phyloP scores from a whole-genome alignment of 2,329 filamentous ascomycete species.

The Stachybotrys chartarum region DNA sequence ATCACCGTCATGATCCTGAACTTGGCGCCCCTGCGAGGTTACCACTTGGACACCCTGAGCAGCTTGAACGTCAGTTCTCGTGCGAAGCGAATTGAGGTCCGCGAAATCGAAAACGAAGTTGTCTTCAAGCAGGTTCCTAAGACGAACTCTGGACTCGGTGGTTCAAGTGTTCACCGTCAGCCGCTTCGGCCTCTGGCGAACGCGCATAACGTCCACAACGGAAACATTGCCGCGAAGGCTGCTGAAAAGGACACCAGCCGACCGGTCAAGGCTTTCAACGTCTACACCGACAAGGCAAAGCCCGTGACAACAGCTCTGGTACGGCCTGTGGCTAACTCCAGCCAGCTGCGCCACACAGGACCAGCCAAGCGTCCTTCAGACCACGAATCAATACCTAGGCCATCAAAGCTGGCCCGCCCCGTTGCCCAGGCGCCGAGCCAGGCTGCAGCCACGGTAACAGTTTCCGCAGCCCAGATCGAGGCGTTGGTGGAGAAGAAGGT shows the following conservation, averaged over 20 bases:
- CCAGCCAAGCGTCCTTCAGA: constrained; percentile 37
- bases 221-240: constrained; percentile 36
- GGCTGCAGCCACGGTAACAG: constrained; percentile 30
- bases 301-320: constrained; percentile 20
- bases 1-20: constrained; percentile 97
- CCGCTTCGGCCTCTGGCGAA: constrained; percentile 72
- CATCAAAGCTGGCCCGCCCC: constrained; percentile 40
- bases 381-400: constrained; percentile 30
- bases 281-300: constrained; percentile 71
- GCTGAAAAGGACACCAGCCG: constrained; percentile 46
- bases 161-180: constrained; percentile 52
- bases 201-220: constrained; percentile 64
- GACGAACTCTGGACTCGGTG: constrained; percentile 31
- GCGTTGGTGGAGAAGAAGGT: constrained; percentile 90
- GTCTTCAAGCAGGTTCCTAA: constrained; percentile 72
- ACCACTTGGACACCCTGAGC: constrained; percentile 88
- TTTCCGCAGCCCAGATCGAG: constrained; percentile 73
- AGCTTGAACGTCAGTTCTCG: constrained; percentile 92
- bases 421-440: constrained; percentile 11
- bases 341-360: constrained; percentile 21
- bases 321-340: constrained; percentile 25
- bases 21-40: constrained; percentile 81
- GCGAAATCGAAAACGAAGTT: constrained; percentile 92
- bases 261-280: constrained; percentile 76
- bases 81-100: constrained; percentile 92